Conservation (phyloP, 805 yeast genomes). For the Yarrowia yakushimensis region DNA sequence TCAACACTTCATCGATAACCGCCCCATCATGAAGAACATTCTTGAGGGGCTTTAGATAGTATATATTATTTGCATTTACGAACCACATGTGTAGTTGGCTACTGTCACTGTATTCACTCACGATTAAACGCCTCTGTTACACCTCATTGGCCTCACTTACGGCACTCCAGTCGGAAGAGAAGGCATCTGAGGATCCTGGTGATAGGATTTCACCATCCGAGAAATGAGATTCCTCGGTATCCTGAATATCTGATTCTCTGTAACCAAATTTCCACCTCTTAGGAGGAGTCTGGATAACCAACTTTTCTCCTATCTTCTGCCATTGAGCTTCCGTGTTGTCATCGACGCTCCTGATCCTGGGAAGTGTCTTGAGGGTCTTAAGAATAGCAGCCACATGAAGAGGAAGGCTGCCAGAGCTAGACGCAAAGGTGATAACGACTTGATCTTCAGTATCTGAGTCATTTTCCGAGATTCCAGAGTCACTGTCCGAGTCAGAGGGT, state of each 20-base stretch:
- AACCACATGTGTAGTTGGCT: background rate
- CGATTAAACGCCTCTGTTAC: background rate
- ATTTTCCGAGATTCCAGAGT: background rate
- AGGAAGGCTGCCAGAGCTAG: background rate
- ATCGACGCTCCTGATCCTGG: background rate
- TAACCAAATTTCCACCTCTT: slow-evolving; percentile 10
- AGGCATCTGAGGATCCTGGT: background rate
- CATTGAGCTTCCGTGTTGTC: background rate
- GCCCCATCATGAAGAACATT: slow-evolving; percentile 14
- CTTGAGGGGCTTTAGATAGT: background rate
- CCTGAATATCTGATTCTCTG: background rate
- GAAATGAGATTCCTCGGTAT: background rate
- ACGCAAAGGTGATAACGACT: background rate
- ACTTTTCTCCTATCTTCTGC: background rate
- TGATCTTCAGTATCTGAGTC: background rate
- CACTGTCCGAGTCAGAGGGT: background rate
- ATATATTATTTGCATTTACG: background rate
- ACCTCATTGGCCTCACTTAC: background rate
- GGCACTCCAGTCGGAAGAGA: slow-evolving; percentile 5
- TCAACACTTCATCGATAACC: background rate
- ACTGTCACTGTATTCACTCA: background rate
- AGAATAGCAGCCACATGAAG: slow-evolving; percentile 9
- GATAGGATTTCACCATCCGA: background rate
- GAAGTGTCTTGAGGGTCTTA: slow-evolving; percentile 3
- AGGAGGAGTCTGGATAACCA: background rate